Conservation (phyloP, 2,329 filamentous ascomycete species). For the Uncinocarpus reesii region DNA sequence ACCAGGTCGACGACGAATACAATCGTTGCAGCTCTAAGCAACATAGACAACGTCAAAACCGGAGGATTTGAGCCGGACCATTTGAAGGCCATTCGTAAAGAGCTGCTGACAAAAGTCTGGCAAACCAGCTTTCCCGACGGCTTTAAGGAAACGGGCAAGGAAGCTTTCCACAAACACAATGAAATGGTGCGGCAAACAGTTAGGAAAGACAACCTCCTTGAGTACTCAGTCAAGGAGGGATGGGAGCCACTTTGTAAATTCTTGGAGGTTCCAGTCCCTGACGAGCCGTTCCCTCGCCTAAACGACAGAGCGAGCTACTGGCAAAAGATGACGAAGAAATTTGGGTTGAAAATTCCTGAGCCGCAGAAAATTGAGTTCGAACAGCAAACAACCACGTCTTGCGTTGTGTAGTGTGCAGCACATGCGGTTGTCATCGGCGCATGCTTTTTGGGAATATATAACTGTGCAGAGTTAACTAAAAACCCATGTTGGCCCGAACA, state of each 20-base stretch:
- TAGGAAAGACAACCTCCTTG: slow-evolving; percentile 43
- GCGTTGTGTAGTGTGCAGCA: no score
- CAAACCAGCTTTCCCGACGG: slow-evolving; percentile 40
- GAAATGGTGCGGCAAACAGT: slow-evolving; percentile 41
- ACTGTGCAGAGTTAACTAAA: no score
- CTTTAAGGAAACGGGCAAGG: slow-evolving; percentile 50
- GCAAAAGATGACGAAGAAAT: neutral
- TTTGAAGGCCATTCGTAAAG: neutral
- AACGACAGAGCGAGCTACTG: slow-evolving; percentile 19
- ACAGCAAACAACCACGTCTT: no score
- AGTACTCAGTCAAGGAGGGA: slow-evolving; percentile 46
- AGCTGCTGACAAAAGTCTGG: neutral
- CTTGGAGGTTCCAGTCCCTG: slow-evolving; percentile 28
- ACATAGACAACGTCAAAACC: neutral
- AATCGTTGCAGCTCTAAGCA: neutral
- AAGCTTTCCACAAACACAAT: slow-evolving; percentile 50
- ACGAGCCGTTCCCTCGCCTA: slow-evolving; percentile 27
- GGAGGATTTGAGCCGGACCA: neutral
- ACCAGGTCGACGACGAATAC: neutral
- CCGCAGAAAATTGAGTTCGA: neutral
- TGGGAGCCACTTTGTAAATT: slow-evolving; percentile 39
- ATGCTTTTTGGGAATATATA: no score
- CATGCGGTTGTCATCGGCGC: no score
- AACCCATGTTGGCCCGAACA: no score
- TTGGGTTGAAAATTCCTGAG: neutral